Evolutionary conservation across 169 alveolate species (phyloP).

Genomic region (Plasmodium gonderi): DNA sequence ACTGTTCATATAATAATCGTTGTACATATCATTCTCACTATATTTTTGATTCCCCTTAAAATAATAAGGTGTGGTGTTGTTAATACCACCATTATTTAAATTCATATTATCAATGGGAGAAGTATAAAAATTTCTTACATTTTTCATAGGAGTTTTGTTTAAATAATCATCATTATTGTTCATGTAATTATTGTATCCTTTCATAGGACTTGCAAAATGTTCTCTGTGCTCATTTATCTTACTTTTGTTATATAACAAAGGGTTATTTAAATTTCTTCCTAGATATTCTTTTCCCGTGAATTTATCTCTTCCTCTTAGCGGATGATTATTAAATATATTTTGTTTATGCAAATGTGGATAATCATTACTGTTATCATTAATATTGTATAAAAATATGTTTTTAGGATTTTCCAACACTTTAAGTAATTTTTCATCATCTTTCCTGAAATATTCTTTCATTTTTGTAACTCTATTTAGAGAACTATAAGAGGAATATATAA

Average conservation of each 20-base stretch:
- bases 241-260: constrained; percentile 8
- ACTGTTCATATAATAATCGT: constrained; percentile 33
- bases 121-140: constrained; percentile 33
- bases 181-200: background rate
- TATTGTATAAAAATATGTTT: constrained; percentile 56
- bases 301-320: constrained; percentile 10
- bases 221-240: constrained; percentile 17
- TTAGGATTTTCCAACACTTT: constrained; percentile 61
- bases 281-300: constrained; percentile 25
- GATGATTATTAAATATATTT: background rate
- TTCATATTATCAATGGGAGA: constrained; percentile 14
- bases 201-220: background rate
- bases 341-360: background rate
- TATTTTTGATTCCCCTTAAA: background rate
- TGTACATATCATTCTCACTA: constrained; percentile 14
- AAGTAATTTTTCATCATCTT: constrained; percentile 44
- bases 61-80: background rate
- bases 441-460: constrained; percentile 64
- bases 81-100: background rate
- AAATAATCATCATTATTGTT: constrained; percentile 25
- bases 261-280: background rate
- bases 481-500: constrained; percentile 60
- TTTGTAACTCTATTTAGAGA: constrained; percentile 58
- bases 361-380: constrained; percentile 36
- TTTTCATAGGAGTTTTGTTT: constrained; percentile 64